Conservation (phyloP, 2,329 filamentous ascomycete genomes). For the Penicillium sclerotigenum region DNA sequence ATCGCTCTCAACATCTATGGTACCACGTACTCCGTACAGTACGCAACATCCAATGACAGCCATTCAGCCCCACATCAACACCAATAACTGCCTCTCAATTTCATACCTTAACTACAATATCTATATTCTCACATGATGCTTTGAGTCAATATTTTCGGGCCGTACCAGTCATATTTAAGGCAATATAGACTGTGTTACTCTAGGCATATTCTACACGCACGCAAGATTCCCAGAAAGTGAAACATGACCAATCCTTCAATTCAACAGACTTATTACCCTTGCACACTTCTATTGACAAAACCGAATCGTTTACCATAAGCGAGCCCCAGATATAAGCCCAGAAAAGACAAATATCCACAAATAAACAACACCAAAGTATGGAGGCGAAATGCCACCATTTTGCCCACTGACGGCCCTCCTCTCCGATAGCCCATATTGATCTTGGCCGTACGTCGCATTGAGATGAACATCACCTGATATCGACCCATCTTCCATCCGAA, state of each 20-base stretch:
- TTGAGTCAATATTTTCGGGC: neutral
- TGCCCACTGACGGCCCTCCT: neutral
- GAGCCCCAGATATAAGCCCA: neutral
- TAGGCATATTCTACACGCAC: neutral
- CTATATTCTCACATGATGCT: neutral
- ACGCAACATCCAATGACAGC: too few relatives aligned
- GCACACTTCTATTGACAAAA: neutral
- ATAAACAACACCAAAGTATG: neutral
- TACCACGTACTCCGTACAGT: neutral
- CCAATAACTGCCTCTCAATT: neutral
- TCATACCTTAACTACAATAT: neutral
- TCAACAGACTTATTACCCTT: neutral
- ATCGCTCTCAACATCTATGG: neutral
- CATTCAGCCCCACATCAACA: neutral
- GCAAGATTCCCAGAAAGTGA: neutral
- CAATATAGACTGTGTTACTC: neutral
- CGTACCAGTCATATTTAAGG: neutral
- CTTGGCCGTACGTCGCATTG: slow-evolving; percentile 59
- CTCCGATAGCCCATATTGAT: slow-evolving; percentile 45
- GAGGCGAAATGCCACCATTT: neutral
- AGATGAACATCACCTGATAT: slow-evolving; percentile 53
- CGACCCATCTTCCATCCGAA: slow-evolving; percentile 57
- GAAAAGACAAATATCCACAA: slow-evolving; percentile 4
- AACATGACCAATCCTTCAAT: neutral
- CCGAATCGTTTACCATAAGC: neutral